Percentiles rank a stretch among this genome's conserved stretches.
Conservation (phyloP, 768 basidiomycete genomes). For the Steccherinum ochraceum region DNA sequence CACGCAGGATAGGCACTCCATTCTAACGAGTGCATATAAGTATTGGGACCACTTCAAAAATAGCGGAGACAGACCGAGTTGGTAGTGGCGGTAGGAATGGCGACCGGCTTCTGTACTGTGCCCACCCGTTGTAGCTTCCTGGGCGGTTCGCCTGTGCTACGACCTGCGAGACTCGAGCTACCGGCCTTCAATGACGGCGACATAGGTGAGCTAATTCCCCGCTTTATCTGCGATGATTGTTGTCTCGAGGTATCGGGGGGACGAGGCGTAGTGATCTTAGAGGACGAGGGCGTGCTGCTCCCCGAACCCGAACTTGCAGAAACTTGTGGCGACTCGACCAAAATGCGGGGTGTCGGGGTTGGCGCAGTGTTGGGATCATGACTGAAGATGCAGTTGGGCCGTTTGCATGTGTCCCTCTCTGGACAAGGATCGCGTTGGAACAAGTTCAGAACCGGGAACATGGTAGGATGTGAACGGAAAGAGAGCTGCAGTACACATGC, state of each 20-base stretch:
- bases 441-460: constrained; percentile 60
- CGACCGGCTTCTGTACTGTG: constrained; percentile 32
- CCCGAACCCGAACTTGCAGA: constrained; percentile 4
- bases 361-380: constrained; percentile 39
- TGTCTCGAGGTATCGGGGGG: constrained; percentile 8
- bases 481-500: too few species aligned
- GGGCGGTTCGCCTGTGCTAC: constrained; percentile 41
- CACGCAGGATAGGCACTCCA: constrained; percentile 58
- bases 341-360: constrained; percentile 32
- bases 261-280: constrained; percentile 5
- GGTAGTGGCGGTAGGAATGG: constrained; percentile 32
- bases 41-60: neutral
- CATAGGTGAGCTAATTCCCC: constrained; percentile 15
- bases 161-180: constrained; percentile 4
- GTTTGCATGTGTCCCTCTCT: constrained; percentile 38
- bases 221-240: constrained; percentile 17
- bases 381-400: constrained; percentile 59
- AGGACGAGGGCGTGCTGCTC: constrained; percentile 11
- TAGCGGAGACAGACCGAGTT: constrained; percentile 16
- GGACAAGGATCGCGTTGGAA: constrained; percentile 62
- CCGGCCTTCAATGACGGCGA: constrained; percentile 2
- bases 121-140: constrained; percentile 58
- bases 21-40: constrained; percentile 27
- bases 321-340: constrained; percentile 20
- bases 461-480: too few species aligned